Evolutionary conservation across 345 rosid genomes (phyloP).

Genomic region (Theobroma cacao): DNA sequence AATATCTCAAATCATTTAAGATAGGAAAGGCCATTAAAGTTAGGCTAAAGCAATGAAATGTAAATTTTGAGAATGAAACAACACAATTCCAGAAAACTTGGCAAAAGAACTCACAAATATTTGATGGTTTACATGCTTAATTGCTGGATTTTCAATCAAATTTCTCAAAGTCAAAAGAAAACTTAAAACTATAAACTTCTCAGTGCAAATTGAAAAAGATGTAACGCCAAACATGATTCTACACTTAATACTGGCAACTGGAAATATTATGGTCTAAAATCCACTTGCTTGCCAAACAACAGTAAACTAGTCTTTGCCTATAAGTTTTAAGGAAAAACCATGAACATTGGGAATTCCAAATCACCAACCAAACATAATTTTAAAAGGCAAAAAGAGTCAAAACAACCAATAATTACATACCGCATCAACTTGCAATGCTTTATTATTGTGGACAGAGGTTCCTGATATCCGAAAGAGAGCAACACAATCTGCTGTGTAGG

Average conservation of each 20-base stretch:
- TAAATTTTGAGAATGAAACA: background rate
- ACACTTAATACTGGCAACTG: background rate
- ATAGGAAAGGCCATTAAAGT: background rate
- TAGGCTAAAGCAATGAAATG: background rate
- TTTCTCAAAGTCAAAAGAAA: background rate
- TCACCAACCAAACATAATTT: background rate
- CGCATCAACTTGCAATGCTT: slow-evolving; percentile 78
- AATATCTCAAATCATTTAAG: slow-evolving; percentile 1
- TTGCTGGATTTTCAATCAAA: background rate
- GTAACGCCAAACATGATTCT: background rate
- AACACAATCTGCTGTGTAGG: slow-evolving; percentile 63
- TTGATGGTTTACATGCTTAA: background rate
- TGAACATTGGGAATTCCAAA: background rate
- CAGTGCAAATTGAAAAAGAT: background rate
- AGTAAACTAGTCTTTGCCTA: background rate
- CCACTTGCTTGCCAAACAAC: background rate
- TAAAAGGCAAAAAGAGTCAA: background rate
- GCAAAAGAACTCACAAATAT: background rate
- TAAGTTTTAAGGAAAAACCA: background rate
- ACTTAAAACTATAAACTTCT: background rate
- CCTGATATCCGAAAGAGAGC: slow-evolving; percentile 89
- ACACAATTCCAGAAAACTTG: background rate
- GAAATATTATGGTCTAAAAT: background rate
- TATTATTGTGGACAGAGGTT: slow-evolving; percentile 68
- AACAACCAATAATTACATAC: slow-evolving; percentile 40